phyloP scores from a whole-genome alignment of 2,329 filamentous ascomycete species.

The Talaromyces albobiverticillius region DNA sequence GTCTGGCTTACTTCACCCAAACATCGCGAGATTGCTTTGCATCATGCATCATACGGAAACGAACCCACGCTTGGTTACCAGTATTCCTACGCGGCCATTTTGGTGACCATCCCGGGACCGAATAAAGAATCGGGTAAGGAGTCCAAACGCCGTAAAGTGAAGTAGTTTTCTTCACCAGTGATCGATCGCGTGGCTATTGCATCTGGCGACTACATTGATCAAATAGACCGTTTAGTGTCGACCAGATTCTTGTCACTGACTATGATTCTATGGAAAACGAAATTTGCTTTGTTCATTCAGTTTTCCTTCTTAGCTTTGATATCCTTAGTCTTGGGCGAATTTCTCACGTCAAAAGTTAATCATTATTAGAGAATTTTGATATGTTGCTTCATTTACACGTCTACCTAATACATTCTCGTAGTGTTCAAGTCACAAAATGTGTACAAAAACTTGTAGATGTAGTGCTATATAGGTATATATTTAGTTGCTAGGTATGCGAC shows the following conservation, averaged over 20 bases:
- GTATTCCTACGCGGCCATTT: constrained; percentile 24
- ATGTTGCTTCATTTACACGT: too few relatives aligned
- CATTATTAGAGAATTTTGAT: too few relatives aligned
- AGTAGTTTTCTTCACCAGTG: not conserved
- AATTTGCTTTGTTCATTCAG: too few relatives aligned
- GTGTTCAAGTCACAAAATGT: too few relatives aligned
- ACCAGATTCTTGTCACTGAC: not conserved
- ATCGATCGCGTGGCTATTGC: not conserved
- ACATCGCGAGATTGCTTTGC: constrained; percentile 21
- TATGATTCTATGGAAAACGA: not conserved
- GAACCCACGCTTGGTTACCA: constrained; percentile 13
- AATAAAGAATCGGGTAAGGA: not conserved
- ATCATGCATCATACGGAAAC: constrained; percentile 23
- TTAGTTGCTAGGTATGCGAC: too few relatives aligned
- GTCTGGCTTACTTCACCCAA: constrained; percentile 23
- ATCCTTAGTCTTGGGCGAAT: too few relatives aligned
- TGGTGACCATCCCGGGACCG: constrained; percentile 23
- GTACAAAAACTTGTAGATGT: too few relatives aligned
- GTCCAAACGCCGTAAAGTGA: not conserved
- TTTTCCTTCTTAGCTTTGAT: not conserved
- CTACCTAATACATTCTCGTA: too few relatives aligned
- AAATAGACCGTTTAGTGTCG: too few relatives aligned
- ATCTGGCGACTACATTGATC: not conserved
- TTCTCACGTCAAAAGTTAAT: too few relatives aligned
- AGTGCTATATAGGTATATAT: too few relatives aligned